These are phyloP conservation scores for Penicillium palitans DNA, from an alignment of 2,329 filamentous ascomycete species.

Conservation along the genomic window DNA sequence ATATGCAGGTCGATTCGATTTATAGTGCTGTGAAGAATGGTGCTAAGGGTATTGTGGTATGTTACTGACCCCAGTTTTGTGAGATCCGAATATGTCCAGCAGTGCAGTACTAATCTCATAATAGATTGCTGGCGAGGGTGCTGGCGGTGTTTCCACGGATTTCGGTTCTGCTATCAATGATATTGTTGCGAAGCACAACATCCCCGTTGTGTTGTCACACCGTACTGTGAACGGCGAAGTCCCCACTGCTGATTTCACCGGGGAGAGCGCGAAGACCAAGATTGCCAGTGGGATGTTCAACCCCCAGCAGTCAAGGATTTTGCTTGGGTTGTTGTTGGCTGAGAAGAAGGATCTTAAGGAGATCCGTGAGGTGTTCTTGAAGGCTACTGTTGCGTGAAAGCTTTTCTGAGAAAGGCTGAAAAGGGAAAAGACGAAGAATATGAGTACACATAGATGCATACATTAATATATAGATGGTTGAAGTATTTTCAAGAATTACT, in stretches of 20 bases:
- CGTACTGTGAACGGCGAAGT: constrained; percentile 30
- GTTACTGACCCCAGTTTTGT: background rate
- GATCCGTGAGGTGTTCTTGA: constrained; percentile 10
- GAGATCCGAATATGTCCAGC: background rate
- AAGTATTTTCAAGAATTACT: no score
- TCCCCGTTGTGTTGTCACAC: constrained; percentile 27
- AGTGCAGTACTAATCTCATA: background rate
- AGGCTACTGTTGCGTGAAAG: constrained; percentile 10
- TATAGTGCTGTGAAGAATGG: constrained; percentile 25
- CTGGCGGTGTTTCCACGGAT: constrained; percentile 22
- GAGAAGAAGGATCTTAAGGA: constrained; percentile 13
- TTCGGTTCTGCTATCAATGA: constrained; percentile 21
- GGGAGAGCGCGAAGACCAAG: constrained; percentile 11
- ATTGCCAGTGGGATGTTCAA: constrained; percentile 26
- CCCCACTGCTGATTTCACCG: constrained; percentile 18
- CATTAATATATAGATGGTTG: background rate
- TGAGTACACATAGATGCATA: background rate
- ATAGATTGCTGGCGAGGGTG: constrained; percentile 27
- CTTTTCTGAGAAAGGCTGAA: background rate
- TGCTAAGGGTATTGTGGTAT: constrained; percentile 29
- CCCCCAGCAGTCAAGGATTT: constrained; percentile 11
- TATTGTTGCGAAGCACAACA: constrained; percentile 14
- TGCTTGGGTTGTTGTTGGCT: constrained; percentile 15
- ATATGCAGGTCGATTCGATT: constrained; percentile 28
- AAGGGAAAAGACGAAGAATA: background rate